Conservation (phyloP, 2,329 filamentous ascomycete species). For the Fusarium fujikuroi region DNA sequence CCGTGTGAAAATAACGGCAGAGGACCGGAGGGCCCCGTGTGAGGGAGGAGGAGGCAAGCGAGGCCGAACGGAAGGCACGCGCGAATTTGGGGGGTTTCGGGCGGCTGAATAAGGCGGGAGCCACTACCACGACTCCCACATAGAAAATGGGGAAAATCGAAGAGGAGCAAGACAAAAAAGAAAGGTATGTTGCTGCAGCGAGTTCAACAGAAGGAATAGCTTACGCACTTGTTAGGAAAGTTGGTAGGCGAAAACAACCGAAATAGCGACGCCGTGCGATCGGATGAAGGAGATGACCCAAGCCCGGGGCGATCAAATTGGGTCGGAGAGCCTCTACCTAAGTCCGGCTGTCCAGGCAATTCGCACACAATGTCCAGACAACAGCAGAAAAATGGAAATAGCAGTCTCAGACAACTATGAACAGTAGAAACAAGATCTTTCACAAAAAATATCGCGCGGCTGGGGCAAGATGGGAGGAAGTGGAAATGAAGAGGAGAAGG, state of each 20-base stretch:
- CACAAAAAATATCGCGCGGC: slow-evolving; percentile 9
- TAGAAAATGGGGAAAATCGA: background rate
- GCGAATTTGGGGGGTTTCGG: slow-evolving; percentile 31
- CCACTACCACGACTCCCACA: slow-evolving; percentile 12
- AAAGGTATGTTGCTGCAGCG: background rate
- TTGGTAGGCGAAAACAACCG: slow-evolving; percentile 27
- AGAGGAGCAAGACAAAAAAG: background rate
- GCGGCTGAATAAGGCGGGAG: slow-evolving; percentile 22
- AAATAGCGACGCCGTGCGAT: slow-evolving; percentile 33
- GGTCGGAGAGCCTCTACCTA: slow-evolving; percentile 16
- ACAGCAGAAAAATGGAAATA: background rate
- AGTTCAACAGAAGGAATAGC: background rate
- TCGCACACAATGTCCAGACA: slow-evolving; percentile 15
- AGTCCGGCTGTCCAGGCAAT: slow-evolving; percentile 25
- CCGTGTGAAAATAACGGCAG: slow-evolving; percentile 36
- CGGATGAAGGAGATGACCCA: slow-evolving; percentile 25
- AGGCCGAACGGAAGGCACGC: slow-evolving; percentile 40
- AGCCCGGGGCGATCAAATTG: slow-evolving; percentile 23
- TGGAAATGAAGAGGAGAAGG: slow-evolving; percentile 22
- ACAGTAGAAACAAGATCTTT: background rate
- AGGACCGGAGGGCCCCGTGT: slow-evolving; percentile 37
- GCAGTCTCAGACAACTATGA: background rate
- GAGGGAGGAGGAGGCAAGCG: slow-evolving; percentile 27
- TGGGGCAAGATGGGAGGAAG: slow-evolving; percentile 13
- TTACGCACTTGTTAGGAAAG: slow-evolving; percentile 14